Evolutionary conservation across 2,329 filamentous ascomycete genomes (phyloP).

Genomic region (Nakataea oryzae): DNA sequence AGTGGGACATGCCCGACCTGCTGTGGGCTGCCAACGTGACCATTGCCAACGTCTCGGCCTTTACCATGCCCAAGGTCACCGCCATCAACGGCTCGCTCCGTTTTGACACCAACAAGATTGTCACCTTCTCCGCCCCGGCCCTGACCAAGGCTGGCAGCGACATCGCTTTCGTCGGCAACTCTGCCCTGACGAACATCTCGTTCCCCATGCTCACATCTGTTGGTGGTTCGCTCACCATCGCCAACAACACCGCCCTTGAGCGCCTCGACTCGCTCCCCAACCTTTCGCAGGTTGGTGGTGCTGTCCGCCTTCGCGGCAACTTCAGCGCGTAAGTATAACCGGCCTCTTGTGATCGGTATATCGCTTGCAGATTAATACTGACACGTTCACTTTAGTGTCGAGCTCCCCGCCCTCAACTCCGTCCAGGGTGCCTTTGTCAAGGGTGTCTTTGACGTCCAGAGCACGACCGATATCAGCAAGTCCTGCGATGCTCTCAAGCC

Average conservation of each 20-base stretch:
- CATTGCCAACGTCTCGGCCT: conserved; percentile 66
- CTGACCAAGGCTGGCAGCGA: conserved; percentile 54
- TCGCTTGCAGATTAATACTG: conserved; percentile 11
- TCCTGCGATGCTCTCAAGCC: conserved; percentile 45
- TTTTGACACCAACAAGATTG: conserved; percentile 72
- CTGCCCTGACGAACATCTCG: conserved; percentile 59
- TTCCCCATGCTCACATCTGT: conserved; percentile 59
- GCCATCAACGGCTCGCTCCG: conserved; percentile 69
- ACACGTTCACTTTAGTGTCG: conserved; percentile 43
- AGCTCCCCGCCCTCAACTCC: conserved; percentile 54
- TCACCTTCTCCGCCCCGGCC: conserved; percentile 53
- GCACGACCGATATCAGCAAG: conserved; percentile 47
- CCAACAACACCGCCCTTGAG: conserved; percentile 75
- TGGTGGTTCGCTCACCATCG: conserved; percentile 71
- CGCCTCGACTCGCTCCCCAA: conserved; percentile 56
- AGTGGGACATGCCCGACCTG: conserved; percentile 67
- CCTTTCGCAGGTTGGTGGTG: conserved; percentile 64
- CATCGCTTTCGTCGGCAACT: conserved; percentile 55
- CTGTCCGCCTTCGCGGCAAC: conserved; percentile 74
- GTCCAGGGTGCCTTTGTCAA: conserved; percentile 63
- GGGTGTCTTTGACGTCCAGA: conserved; percentile 62
- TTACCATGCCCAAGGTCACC: conserved; percentile 63
- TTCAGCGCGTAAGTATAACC: conserved; percentile 61
- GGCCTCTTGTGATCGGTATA: background rate
- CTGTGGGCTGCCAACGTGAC: conserved; percentile 70